Evolutionary conservation across 139 green algal genomes (phyloP).

Genomic region (Pycnococcus provasolii): DNA sequence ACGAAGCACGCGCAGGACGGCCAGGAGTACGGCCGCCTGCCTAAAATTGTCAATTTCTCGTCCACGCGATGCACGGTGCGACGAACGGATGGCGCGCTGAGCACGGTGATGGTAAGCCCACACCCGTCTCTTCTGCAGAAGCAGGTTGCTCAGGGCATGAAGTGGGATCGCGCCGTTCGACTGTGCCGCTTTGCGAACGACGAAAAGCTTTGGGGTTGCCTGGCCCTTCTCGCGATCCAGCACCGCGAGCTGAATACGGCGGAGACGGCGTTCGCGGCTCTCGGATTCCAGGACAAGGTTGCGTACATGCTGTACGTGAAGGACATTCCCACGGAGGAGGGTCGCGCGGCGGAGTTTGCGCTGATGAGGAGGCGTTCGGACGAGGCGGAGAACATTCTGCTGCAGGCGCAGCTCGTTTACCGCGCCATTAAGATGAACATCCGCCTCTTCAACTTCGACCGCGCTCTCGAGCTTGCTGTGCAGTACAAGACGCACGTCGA

Average conservation of each 20-base stretch:
- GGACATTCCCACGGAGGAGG: constrained; percentile 50
- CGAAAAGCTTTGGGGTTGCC: constrained; percentile 52
- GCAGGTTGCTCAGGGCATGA: constrained; percentile 28
- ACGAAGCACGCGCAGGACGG: constrained; percentile 39
- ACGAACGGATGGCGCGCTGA: constrained; percentile 44
- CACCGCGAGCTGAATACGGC: constrained; percentile 54
- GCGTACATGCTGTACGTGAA: constrained; percentile 38
- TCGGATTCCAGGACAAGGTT: constrained; percentile 51
- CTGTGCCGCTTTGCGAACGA: constrained; percentile 67
- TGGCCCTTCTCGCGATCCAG: constrained; percentile 55
- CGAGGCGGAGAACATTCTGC: constrained; percentile 57
- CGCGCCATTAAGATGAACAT: constrained; percentile 70
- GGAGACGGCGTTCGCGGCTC: constrained; percentile 49
- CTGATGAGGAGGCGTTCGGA: constrained; percentile 43
- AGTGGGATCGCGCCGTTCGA: constrained; percentile 59
- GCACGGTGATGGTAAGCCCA: constrained; percentile 32
- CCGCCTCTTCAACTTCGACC: constrained; percentile 36
- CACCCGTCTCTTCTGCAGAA: constrained; percentile 51
- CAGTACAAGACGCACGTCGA: constrained; percentile 59
- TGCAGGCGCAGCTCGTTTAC: constrained; percentile 59
- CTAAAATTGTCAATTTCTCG: constrained; percentile 34
- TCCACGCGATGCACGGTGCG: constrained; percentile 36
- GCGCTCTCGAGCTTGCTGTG: constrained; percentile 54
- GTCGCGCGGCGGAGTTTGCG: constrained; percentile 55
- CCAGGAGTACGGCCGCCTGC: constrained; percentile 40